Evolutionary conservation across 345 rosid genomes (phyloP).

Genomic region (Raphanus raphanistrum): DNA sequence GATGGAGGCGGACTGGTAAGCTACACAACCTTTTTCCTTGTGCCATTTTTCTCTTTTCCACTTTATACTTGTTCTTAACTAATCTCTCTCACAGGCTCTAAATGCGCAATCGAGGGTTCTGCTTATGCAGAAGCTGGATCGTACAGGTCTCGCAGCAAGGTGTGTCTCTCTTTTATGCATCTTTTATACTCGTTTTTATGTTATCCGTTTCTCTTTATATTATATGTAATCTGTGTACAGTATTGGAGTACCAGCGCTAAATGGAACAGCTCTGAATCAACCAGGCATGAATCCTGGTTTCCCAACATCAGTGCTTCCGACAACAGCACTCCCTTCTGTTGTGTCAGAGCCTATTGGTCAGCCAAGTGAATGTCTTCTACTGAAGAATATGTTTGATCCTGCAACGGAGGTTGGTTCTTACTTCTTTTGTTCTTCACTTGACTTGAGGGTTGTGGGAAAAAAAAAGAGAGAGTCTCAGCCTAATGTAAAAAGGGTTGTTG

Average conservation of each 20-base stretch:
- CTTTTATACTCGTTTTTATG: background rate
- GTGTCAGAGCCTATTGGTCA: slow-evolving; percentile 62
- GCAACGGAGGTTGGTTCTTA: slow-evolving; percentile 64
- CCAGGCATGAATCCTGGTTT: slow-evolving; percentile 49
- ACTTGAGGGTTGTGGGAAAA: background rate
- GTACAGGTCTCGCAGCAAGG: slow-evolving; percentile 80
- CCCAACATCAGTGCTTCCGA: slow-evolving; percentile 56
- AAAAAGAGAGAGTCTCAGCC: background rate
- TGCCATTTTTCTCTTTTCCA: background rate
- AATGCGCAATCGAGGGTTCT: slow-evolving; percentile 89
- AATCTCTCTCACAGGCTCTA: slow-evolving; percentile 56
- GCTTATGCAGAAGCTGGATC: slow-evolving; percentile 92
- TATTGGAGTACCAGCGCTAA: slow-evolving; percentile 66
- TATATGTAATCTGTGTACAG: slow-evolving; percentile 37
- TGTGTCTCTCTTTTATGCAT: slow-evolving; percentile 37
- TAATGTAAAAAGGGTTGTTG: background rate
- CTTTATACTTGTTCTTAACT: background rate
- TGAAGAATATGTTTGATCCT: slow-evolving; percentile 95
- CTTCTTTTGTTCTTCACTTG: background rate
- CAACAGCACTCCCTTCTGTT: slow-evolving; percentile 50
- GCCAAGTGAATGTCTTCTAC: slow-evolving; percentile 82
- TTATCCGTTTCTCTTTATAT: background rate
- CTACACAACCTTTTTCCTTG: slow-evolving; percentile 8
- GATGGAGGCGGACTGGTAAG: slow-evolving; percentile 96
- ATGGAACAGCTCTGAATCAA: slow-evolving; percentile 61